These are phyloP conservation scores for Acidomyces sp. DNA, from an alignment of 495 filamentous ascomycete species.

Conservation along the genomic window DNA sequence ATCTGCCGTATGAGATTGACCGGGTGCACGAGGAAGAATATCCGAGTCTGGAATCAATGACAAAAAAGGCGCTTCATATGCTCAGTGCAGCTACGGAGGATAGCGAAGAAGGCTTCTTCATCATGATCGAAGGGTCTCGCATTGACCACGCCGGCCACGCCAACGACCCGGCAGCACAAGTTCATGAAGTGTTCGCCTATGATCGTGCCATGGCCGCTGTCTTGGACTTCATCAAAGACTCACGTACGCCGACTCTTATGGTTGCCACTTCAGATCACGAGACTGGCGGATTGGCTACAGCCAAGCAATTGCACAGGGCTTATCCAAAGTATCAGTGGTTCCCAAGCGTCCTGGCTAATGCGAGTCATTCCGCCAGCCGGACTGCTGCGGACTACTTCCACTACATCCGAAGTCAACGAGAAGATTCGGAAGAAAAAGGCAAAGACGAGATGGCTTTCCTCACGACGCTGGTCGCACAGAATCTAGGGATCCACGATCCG, in stretches of 20 bases:
- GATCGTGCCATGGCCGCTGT: conserved; percentile 74
- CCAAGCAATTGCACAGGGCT: conserved; percentile 51
- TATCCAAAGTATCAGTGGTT: conserved; percentile 82
- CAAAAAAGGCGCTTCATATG: conserved; percentile 61
- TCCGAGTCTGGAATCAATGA: conserved; percentile 86
- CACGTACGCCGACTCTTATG: conserved; percentile 59
- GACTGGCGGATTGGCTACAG: conserved; percentile 74
- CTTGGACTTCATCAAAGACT: conserved; percentile 67
- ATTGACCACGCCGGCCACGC: conserved; percentile 94
- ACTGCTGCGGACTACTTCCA: too few relatives aligned
- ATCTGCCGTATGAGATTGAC: conserved; percentile 90
- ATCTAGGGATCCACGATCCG: conserved; percentile 64
- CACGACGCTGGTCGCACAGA: conserved; percentile 45
- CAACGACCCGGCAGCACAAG: conserved; percentile 91
- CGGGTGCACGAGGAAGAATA: conserved; percentile 66
- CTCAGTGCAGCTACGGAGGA: conserved; percentile 72
- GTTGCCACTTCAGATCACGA: conserved; percentile 91
- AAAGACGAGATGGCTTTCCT: conserved; percentile 44
- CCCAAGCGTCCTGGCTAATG: conserved; percentile 66
- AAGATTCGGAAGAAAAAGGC: conserved; percentile 21
- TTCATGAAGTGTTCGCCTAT: conserved; percentile 85
- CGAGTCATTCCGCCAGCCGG: conserved; percentile 64
- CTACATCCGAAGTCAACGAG: conserved; percentile 42
- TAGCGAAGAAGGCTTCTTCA: conserved; percentile 86
- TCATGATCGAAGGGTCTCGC: conserved; percentile 93